A percentile compares a stretch with the other conserved stretches of the same genome.
phyloP scores from a whole-genome alignment of 2,329 filamentous ascomycete species.

The Scopulariopsis brevicaulis region DNA sequence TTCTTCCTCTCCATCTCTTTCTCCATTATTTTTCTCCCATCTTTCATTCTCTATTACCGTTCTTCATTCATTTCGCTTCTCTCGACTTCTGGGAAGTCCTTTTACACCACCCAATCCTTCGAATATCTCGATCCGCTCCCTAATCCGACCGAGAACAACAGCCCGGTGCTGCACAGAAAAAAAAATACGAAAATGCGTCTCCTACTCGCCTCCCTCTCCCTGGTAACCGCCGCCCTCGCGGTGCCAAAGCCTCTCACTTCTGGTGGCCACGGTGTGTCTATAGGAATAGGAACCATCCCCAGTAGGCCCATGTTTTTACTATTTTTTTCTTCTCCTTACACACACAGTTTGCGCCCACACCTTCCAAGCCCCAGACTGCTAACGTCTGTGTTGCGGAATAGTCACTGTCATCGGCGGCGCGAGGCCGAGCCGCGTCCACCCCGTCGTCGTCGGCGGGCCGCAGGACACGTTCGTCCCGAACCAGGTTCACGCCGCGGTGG shows the following conservation, averaged over 20 bases:
- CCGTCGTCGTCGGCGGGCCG: constrained; percentile 23
- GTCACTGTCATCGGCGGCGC: not conserved
- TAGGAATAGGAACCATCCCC: not conserved
- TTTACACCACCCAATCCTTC: not conserved
- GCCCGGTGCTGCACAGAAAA: not conserved
- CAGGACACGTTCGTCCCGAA: constrained; percentile 26
- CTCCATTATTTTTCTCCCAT: not conserved
- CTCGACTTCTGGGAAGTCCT: not conserved
- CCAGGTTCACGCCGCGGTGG: constrained; percentile 17
- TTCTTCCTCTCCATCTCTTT: not conserved
- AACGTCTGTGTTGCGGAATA: not conserved
- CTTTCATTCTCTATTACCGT: not conserved
- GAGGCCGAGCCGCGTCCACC: constrained; percentile 1
- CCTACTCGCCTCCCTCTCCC: not conserved
- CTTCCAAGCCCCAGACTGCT: not conserved
- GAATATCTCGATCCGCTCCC: not conserved
- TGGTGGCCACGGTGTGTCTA: not conserved
- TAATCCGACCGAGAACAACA: not conserved
- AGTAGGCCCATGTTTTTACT: not conserved
- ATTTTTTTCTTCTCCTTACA: not conserved
- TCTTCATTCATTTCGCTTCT: not conserved
- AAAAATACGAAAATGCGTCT: not conserved
- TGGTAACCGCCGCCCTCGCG: not conserved
- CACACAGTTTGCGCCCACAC: not conserved
- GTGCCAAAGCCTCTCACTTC: not conserved